These are phyloP conservation scores for Benincasa hispida DNA, from an alignment of 306 rosid species.

Conservation along the genomic window DNA sequence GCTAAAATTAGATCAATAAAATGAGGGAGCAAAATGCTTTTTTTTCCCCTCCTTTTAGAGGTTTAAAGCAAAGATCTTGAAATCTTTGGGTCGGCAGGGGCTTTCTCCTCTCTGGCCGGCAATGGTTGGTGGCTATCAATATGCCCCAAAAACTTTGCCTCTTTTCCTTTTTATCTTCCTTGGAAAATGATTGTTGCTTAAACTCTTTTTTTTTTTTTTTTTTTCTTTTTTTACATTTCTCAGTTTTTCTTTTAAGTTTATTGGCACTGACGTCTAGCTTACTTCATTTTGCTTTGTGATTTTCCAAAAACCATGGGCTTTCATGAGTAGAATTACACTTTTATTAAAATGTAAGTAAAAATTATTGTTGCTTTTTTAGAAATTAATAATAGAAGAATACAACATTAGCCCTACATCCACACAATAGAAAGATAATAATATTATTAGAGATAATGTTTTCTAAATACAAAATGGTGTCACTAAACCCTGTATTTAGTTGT, in stretches of 20 bases:
- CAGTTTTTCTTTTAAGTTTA: not conserved
- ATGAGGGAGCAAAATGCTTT: too few relatives aligned
- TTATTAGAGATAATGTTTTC: too few relatives aligned
- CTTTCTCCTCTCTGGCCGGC: constrained; percentile 9
- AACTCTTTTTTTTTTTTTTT: not conserved
- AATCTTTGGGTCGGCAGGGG: constrained; percentile 5
- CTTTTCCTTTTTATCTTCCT: constrained; percentile 1
- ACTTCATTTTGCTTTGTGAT: not conserved
- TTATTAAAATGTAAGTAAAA: not conserved
- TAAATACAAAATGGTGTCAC: too few relatives aligned
- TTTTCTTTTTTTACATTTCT: too few relatives aligned
- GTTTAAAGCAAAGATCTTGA: constrained; percentile 3
- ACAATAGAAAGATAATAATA: too few relatives aligned
- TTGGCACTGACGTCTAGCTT: not conserved
- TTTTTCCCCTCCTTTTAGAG: not conserved
- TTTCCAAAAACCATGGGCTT: not conserved
- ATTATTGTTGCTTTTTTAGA: too few relatives aligned
- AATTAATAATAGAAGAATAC: too few relatives aligned
- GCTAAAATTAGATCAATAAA: too few relatives aligned
- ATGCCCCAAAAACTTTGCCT: not conserved
- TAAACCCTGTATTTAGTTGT: too few relatives aligned
- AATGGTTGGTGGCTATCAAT: constrained; percentile 6
- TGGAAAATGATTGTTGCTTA: not conserved
- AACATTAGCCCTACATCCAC: too few relatives aligned
- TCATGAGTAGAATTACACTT: not conserved